Conservation (phyloP, 2,329 filamentous ascomycete species). For the Penicillium decumbens region DNA sequence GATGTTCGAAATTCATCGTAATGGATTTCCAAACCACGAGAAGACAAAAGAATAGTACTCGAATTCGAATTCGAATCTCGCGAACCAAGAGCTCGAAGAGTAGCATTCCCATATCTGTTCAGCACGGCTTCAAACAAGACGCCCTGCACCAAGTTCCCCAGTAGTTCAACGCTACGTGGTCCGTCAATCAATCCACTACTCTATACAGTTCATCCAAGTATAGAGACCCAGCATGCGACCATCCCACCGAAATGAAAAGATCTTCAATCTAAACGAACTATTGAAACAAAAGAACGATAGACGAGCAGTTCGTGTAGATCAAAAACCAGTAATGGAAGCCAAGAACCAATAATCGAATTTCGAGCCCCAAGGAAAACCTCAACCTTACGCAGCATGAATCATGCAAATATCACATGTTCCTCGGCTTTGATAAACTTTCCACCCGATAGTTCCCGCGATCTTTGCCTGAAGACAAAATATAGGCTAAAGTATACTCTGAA, state of each 20-base stretch:
- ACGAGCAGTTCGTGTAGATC: neutral
- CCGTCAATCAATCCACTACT: neutral
- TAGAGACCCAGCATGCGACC: neutral
- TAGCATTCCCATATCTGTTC: neutral
- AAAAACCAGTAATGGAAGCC: too few relatives aligned
- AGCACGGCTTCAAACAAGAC: neutral
- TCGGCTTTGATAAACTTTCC: neutral
- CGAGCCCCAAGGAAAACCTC: neutral
- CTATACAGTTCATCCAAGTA: neutral
- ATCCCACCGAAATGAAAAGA: neutral
- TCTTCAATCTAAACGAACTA: neutral
- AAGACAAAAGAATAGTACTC: neutral
- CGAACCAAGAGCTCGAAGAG: neutral
- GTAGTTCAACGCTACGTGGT: neutral
- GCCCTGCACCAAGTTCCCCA: neutral
- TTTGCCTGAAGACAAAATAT: neutral
- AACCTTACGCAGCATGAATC: neutral
- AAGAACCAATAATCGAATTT: neutral
- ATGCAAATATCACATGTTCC: constrained; percentile 3
- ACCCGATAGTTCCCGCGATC: neutral
- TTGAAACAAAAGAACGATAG: neutral
- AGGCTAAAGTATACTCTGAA: neutral
- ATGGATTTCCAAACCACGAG: too few relatives aligned
- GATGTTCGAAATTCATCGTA: too few relatives aligned
- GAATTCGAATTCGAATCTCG: too few relatives aligned